These are phyloP conservation scores for Teratosphaeria destructans DNA, from an alignment of 2,329 filamentous ascomycete genomes.

Conservation along the genomic window DNA sequence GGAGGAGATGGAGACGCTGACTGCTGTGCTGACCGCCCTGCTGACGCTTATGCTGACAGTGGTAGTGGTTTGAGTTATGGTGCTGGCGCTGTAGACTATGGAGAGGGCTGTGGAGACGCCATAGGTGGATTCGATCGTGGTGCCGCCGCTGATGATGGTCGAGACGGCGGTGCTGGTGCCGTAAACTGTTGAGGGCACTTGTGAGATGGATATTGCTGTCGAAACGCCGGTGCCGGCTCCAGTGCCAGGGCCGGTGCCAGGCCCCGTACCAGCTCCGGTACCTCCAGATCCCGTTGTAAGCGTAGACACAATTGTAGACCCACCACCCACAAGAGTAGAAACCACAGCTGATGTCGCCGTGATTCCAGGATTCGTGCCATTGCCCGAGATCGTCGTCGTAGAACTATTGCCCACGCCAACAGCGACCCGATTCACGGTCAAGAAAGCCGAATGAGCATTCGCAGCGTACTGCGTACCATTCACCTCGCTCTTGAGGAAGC, in stretches of 20 bases:
- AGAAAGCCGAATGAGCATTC: background rate
- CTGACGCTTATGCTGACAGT: background rate
- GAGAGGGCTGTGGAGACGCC: slow-evolving; percentile 18
- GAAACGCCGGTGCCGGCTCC: background rate
- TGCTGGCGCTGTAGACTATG: slow-evolving; percentile 13
- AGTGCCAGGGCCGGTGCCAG: slow-evolving; percentile 6
- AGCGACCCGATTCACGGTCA: background rate
- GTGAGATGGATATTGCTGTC: slow-evolving; percentile 1
- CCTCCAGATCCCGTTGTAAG: background rate
- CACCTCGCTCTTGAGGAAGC: background rate
- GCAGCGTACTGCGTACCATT: background rate
- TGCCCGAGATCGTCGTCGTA: background rate
- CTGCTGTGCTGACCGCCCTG: background rate
- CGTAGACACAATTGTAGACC: background rate
- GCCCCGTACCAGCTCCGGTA: slow-evolving; percentile 1
- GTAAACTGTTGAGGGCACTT: slow-evolving; percentile 15
- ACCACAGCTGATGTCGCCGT: slow-evolving; percentile 8
- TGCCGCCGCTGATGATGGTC: slow-evolving; percentile 17
- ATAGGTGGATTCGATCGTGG: slow-evolving; percentile 15
- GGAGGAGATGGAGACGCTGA: background rate
- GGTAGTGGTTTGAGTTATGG: slow-evolving; percentile 13
- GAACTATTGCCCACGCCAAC: background rate
- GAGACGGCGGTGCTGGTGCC: slow-evolving; percentile 15
- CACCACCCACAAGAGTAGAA: slow-evolving; percentile 2
- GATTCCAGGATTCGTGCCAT: background rate